These are phyloP conservation scores for Leptomonas pyrrhocoris DNA, from an alignment of 208 protist genomes.

Conservation along the genomic window DNA sequence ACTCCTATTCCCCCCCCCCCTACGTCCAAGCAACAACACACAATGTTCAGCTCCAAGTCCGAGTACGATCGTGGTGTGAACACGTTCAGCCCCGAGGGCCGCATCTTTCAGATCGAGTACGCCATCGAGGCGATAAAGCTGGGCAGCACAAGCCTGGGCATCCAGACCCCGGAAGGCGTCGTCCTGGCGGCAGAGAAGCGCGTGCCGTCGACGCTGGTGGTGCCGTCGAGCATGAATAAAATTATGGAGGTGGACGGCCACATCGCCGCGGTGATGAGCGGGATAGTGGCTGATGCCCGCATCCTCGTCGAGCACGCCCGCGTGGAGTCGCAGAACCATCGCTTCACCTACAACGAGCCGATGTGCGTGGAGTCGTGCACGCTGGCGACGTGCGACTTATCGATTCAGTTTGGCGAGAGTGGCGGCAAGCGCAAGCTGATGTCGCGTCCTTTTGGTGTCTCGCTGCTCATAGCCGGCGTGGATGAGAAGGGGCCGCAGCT, in stretches of 20 bases:
- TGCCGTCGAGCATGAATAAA: constrained; percentile 97
- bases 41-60: constrained; percentile 93
- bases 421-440: constrained; percentile 90
- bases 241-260: constrained; percentile 98
- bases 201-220: constrained; percentile 97
- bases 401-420: constrained; percentile 97
- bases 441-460: constrained; percentile 98
- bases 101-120: constrained; percentile 98
- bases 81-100: constrained; percentile 99
- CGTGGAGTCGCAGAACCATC: constrained; percentile 99
- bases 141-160: constrained; percentile 98
- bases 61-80: constrained; percentile 99
- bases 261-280: constrained; percentile 96
- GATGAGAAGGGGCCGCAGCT: constrained; percentile 97
- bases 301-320: constrained; percentile 99
- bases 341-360: constrained; percentile 99
- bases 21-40: not conserved
- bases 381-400: constrained; percentile 97
- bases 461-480: constrained; percentile 98
- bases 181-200: constrained; percentile 99
- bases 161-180: constrained; percentile 97
- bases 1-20: not conserved
- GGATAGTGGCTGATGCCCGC: constrained; percentile 98
- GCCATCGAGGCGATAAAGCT: constrained; percentile 94
- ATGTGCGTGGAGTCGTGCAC: constrained; percentile 97